Base-by-base conservation (phyloP, 371 early-diverging fungal species). In the Rhizopus delemar region DNA sequence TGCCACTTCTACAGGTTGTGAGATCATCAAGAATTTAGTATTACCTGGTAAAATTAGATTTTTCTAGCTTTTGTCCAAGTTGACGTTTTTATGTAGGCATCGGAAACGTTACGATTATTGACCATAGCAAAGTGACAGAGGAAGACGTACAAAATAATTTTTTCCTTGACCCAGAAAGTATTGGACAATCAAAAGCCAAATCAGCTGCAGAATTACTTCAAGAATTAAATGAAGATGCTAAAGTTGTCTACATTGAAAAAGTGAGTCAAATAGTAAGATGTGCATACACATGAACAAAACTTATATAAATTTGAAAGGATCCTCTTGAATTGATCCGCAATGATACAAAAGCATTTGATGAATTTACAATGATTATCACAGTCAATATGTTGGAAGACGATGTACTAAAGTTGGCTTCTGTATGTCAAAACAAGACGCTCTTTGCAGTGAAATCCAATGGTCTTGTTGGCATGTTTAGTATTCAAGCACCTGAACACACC, bases 21-120 rank as follows among this genome's bases (percentile, higher is more conserved):
- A 98, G 65, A 82, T 87, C 22, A 77, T 98, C 36, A 98, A 98
- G 73, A 96, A 98, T 67, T 81, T 98, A 22, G 86, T 97, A 29
- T 82, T 98, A 51, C 95, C 98, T 68, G 97, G 98, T 91, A 85
- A 60, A 51, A 3, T 0, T 2, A 56, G 3, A 16, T 16, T 36
- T 5, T 34, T 12, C 13, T 8, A 32, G 12, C 28, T 12, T 45
- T 41, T 32, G 12, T 13, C 22, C 39, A 2, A 15, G 8, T 39
- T 41, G 9, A 38, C 51, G 8, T 32, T 15, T 15, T 12, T 46
- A 34, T 49, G 4, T 31, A 97, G 97, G 94, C 8, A 88, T 96
- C 64, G 96, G 95, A 8, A 77, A 85, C 48, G 93, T 94, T 59
- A 89, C 93, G 0, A 73, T 97, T 8, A 81, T 95, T 0, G 97